Percentiles rank a stretch among this genome's conserved stretches.
Evolutionary conservation across 2,329 filamentous ascomycete species (phyloP).

Genomic region (Metarhizium anisopliae): DNA sequence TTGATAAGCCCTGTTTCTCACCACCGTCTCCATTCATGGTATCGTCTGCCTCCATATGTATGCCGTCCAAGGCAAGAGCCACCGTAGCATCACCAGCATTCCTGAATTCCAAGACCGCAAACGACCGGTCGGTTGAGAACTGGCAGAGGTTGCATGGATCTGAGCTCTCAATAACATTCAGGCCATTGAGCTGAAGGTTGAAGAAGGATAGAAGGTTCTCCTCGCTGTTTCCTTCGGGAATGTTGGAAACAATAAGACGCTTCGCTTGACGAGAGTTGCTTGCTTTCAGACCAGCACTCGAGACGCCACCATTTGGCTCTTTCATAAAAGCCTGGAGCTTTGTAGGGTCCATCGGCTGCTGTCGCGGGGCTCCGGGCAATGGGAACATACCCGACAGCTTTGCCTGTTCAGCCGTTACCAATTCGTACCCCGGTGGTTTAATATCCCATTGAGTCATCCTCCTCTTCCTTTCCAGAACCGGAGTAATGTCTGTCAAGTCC

Average conservation of each 20-base stretch:
- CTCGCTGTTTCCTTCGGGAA: constrained; percentile 65
- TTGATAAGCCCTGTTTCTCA: constrained; percentile 54
- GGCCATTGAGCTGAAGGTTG: constrained; percentile 92
- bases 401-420: constrained; percentile 94
- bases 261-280: constrained; percentile 91
- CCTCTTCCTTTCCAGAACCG: constrained; percentile 77
- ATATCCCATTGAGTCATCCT: constrained; percentile 99
- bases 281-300: constrained; percentile 76
- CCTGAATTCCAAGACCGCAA: constrained; percentile 88
- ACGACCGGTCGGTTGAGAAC: constrained; percentile 67
- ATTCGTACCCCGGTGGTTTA: constrained; percentile 95
- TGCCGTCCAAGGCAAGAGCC: constrained; percentile 81
- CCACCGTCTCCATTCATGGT: constrained; percentile 44
- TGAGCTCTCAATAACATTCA: constrained; percentile 77
- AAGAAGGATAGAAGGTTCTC: constrained; percentile 77
- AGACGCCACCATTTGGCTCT: constrained; percentile 64
- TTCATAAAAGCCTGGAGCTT: constrained; percentile 95
- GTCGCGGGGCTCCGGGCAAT: constrained; percentile 85
- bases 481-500: constrained; percentile 79
- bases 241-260: constrained; percentile 78
- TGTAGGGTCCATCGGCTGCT: constrained; percentile 90
- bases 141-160: constrained; percentile 83
- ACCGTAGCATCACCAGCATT: constrained; percentile 81
- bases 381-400: constrained; percentile 99
- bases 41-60: constrained; percentile 72